These are phyloP conservation scores for Claviceps sp. DNA, from an alignment of 2,329 filamentous ascomycete species.

Conservation along the genomic window DNA sequence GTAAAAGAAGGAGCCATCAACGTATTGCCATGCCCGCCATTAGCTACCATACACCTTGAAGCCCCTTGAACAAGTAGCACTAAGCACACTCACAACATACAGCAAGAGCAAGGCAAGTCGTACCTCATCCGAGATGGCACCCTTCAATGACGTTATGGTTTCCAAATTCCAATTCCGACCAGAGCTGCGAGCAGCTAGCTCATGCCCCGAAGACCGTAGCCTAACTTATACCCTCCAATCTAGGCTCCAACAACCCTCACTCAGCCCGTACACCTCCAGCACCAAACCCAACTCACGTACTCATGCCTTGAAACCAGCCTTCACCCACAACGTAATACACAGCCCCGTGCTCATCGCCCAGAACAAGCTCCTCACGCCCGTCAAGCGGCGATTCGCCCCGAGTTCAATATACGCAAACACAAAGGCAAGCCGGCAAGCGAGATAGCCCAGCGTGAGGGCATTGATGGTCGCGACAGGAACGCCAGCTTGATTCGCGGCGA, in stretches of 20 bases:
- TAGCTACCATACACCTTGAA: too few relatives aligned
- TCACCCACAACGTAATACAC: constrained; percentile 25
- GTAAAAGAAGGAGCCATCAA: too few relatives aligned
- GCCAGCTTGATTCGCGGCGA: constrained; percentile 32
- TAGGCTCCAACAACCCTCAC: constrained; percentile 24
- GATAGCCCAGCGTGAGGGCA: constrained; percentile 23
- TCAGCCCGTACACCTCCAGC: too few relatives aligned
- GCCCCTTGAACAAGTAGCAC: too few relatives aligned
- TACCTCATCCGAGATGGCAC: too few relatives aligned
- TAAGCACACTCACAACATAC: too few relatives aligned
- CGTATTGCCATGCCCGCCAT: too few relatives aligned
- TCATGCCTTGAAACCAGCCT: constrained; percentile 21
- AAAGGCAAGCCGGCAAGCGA: constrained; percentile 26
- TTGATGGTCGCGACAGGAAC: constrained; percentile 26
- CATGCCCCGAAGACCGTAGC: too few relatives aligned
- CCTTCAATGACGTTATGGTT: too few relatives aligned
- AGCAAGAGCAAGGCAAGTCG: too few relatives aligned
- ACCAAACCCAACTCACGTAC: not conserved
- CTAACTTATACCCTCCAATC: constrained; percentile 4
- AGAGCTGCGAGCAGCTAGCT: too few relatives aligned
- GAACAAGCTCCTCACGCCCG: constrained; percentile 22
- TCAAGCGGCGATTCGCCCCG: constrained; percentile 25
- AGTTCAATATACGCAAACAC: constrained; percentile 30
- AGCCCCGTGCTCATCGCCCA: constrained; percentile 24
- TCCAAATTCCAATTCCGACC: too few relatives aligned